These are phyloP conservation scores for Camellia japonica DNA, from an alignment of 148 eudicot genomes.

Conservation along the genomic window DNA sequence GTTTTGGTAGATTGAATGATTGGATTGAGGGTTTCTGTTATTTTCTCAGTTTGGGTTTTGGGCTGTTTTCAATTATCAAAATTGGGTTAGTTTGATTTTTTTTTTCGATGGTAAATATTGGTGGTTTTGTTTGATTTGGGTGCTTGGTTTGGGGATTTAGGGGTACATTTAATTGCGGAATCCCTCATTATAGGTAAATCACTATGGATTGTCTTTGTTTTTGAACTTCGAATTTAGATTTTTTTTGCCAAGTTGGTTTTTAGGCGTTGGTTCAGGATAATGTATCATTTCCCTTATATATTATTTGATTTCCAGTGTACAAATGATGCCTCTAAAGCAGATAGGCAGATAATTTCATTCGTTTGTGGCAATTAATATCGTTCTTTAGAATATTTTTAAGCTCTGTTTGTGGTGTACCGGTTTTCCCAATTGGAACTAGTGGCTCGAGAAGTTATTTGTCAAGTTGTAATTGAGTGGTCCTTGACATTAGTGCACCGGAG, in stretches of 20 bases:
- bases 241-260: background rate
- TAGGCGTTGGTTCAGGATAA: background rate
- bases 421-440: background rate
- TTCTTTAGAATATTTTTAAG: background rate
- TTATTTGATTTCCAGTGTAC: background rate
- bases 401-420: background rate
- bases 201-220: background rate
- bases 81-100: background rate
- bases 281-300: background rate
- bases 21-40: background rate
- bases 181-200: background rate
- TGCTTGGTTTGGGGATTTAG: background rate
- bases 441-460: background rate
- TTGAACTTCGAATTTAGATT: background rate
- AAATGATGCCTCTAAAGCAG: no score
- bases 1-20: slow-evolving; percentile 7
- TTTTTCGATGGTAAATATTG: background rate
- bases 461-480: background rate
- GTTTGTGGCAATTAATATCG: background rate
- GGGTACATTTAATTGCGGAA: background rate
- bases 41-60: no score
- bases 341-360: background rate
- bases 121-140: background rate
- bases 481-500: background rate
- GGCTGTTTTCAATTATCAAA: background rate